Evolutionary conservation across 108 stramenopile genomes (phyloP), one percentile per base, ranked within the genome.

Genomic region (Cyclotella choctawhatcheeana): DNA sequence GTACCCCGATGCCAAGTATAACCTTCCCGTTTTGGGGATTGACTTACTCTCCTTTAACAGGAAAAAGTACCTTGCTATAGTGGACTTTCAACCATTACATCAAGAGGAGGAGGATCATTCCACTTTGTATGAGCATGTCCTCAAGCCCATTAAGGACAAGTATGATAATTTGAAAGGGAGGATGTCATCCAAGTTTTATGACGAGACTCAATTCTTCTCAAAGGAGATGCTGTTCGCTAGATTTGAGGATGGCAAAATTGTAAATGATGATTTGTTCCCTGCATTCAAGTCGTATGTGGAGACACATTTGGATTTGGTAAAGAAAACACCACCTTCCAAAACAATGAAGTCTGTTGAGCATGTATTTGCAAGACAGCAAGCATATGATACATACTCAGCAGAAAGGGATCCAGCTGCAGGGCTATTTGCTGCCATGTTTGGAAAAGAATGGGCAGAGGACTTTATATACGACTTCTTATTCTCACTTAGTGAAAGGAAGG

Each of bases 361-460:
- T 47, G 88, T 96, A 6, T 48, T 92, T 48, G 85, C 82, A 33
- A 71, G 93, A 51, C 96, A 96, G 55, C 68, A 84, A 66, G 97
- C 87, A 0, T 98, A 98, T 77, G 97, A 98, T 75, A 88, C 90
- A 22, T 98, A 96, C 84, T 90, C 88, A 4, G 94, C 96, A 4
- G 93, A 93, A 54, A 82, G 96, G 47, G 97, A 98, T 70, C 97
- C 97, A 56, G 97, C 97, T 16, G 91, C 93, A 13, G 97, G 93
- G 16, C 79, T 98, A 10, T 97, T 98, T 85, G 82, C 89, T 43
- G 88, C 92, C 44, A 97, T 97, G 89, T 98, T 94, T 74, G 97
- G 97, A 43, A 85, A 90, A 53, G 90, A 89, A 27, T 97, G 95
- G 95, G 90, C 95, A 7, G 84, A 94, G 32, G 85, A 86, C 37